phyloP scores from a whole-genome alignment of 1,284 basidiomycete species.

The Bjerkandera adusta region DNA sequence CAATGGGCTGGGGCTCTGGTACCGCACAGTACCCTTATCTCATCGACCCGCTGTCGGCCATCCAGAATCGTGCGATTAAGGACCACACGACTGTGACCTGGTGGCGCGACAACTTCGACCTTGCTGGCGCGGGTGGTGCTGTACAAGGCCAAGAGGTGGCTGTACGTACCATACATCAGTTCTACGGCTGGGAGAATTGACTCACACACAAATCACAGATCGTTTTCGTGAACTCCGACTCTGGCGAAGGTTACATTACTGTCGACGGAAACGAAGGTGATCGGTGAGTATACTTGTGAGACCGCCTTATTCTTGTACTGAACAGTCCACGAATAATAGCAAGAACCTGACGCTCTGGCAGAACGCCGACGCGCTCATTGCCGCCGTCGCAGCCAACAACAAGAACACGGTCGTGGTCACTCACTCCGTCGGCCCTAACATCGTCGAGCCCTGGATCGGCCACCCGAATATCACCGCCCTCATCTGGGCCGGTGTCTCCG shows the following conservation, averaged over 20 bases:
- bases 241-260: slow-evolving; percentile 75
- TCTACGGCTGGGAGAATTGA: background rate
- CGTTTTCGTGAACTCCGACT: slow-evolving; percentile 74
- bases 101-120: slow-evolving; percentile 67
- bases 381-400: slow-evolving; percentile 58
- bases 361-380: slow-evolving; percentile 65
- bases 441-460: slow-evolving; percentile 77
- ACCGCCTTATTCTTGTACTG: background rate
- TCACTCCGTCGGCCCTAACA: slow-evolving; percentile 74
- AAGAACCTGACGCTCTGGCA: slow-evolving; percentile 84
- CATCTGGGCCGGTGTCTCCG: slow-evolving; percentile 67
- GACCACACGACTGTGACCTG: slow-evolving; percentile 58
- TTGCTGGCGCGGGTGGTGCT: slow-evolving; percentile 45
- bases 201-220: slow-evolving; percentile 36
- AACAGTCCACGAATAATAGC: too few species aligned
- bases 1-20: slow-evolving; percentile 73
- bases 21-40: slow-evolving; percentile 62
- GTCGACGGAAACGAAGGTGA: slow-evolving; percentile 79
- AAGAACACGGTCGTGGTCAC: slow-evolving; percentile 83
- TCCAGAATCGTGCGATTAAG: slow-evolving; percentile 58
- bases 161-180: slow-evolving; percentile 3
- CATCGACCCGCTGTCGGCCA: slow-evolving; percentile 66
- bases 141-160: slow-evolving; percentile 58
- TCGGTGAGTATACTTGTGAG: slow-evolving; percentile 33
- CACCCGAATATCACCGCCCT: slow-evolving; percentile 74